Evolutionary conservation across 306 rosid species (phyloP), one percentile per base, ranked within the genome.

Genomic region (Vicia faba): DNA sequence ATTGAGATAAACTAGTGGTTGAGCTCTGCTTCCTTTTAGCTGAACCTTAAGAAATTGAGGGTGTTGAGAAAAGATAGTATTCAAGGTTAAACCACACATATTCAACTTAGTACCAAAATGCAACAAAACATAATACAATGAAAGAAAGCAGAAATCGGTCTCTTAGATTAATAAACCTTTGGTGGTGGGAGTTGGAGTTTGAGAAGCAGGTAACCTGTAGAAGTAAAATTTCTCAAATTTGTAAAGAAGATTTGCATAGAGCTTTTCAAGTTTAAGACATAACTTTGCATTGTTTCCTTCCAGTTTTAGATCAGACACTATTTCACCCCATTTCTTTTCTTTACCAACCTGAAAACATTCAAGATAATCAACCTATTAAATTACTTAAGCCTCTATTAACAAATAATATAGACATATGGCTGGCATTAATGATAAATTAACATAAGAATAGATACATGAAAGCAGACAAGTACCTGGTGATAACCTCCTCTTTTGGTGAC

Each of bases 401-500:
- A n/a, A n/a, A n/a, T n/a, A n/a, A n/a, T n/a, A n/a, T n/a, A n/a
- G n/a, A n/a, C n/a, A n/a, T n/a, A n/a, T n/a, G n/a, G n/a, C n/a
- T n/a, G n/a, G n/a, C n/a, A n/a, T n/a, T n/a, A n/a, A n/a, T n/a
- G n/a, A n/a, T n/a, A n/a, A n/a, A n/a, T n/a, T n/a, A n/a, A n/a
- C n/a, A n/a, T n/a, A n/a, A n/a, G n/a, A n/a, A n/a, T n/a, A n/a
- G 11, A 33, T 0, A n/a, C 39, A 28, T 28, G 4, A 28, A 28
- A 28, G 0, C 6, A 29, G 4, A 29, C 28, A 0, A 13, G 10
- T 76, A 81, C 85, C 83, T 70, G 80, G 60, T 49, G 78, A 75
- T 28, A 78, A 60, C 83, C 86, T 78, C 86, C 86, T 71, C 83
- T 78, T 78, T 14, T 74, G 38, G 76, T 71, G 44, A 78, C 86